Base-by-base conservation (phyloP, 371 early-diverging fungal species). In the Choanephora cucurbitarum region DNA sequence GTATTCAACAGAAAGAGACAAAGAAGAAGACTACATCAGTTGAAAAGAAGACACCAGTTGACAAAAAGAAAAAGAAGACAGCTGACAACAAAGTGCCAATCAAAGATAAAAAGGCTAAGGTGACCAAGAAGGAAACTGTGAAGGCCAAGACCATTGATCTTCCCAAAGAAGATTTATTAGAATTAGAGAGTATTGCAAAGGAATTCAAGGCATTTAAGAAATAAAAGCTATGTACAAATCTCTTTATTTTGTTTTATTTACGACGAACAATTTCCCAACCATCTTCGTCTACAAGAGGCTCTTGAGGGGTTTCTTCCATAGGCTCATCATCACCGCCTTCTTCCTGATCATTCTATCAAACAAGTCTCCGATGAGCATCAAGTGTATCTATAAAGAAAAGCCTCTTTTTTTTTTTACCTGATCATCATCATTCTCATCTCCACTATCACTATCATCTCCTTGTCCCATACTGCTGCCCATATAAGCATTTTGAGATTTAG, bases 261-360 rank as follows among this genome's bases (percentile, higher is more conserved):
- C 62, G 64, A 49, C 67, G 68, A 13, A 79, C 81, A 21, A 61
- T 76, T 52, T 80, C 77, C 58, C 77, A 79, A 3, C 80, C 83
- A 66, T 81, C 82, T 45, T 73, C 79, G 52, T 79, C 80, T 15
- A 75, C 73, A 19, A 66, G 49, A 18, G 79, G 73, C 42, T 65
- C 72, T 23, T 67, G 56, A 17, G 69, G 67, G 18, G 66, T 45
- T 52, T 63, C 73, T 48, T 79, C 78, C 77, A 75, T 77, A 39
- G 62, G 67, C 28, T 63, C 77, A 22, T 42, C 42, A n/a, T 60
- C 60, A 32, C 58, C 53, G 6, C 52, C 61, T 11, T 44, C 39
- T 19, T 52, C 43, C 22, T 53, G 51, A 46, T 41, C 62, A 52
- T 6, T 48, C 28, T 28, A 53, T 49, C 50, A 6, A 32, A 32